A percentile compares a stretch with the other conserved stretches of the same genome.
These are phyloP conservation scores for Naganishia randhawae DNA, from an alignment of 768 basidiomycete genomes.

Conservation along the genomic window DNA sequence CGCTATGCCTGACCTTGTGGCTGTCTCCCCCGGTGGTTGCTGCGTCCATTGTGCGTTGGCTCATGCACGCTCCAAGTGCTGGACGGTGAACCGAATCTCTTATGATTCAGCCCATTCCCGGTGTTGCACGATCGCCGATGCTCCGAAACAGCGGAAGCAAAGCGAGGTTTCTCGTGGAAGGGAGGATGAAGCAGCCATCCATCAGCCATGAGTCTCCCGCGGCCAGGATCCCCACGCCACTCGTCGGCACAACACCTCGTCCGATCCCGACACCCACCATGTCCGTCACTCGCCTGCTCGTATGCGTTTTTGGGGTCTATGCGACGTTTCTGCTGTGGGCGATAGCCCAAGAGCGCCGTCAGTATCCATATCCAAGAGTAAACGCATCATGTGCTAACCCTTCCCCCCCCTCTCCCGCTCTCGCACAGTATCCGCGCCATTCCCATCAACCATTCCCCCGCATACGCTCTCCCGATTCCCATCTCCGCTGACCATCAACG, in stretches of 20 bases:
- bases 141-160: too few relatives aligned
- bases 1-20: not conserved
- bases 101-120: too few relatives aligned
- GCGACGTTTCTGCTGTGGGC: slow-evolving; percentile 90
- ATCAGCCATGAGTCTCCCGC: too few relatives aligned
- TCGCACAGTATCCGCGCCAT: slow-evolving; percentile 43
- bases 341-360: slow-evolving; percentile 90
- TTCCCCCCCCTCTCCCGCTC: not conserved
- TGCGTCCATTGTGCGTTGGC: not conserved
- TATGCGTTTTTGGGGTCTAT: slow-evolving; percentile 85
- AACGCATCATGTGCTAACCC: too few relatives aligned
- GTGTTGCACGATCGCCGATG: too few relatives aligned
- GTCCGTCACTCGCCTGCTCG: slow-evolving; percentile 52
- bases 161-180: too few relatives aligned
- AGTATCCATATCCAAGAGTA: slow-evolving; percentile 29
- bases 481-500: slow-evolving; percentile 46
- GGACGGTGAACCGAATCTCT: too few relatives aligned
- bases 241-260: too few relatives aligned
- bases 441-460: slow-evolving; percentile 34
- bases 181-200: not conserved
- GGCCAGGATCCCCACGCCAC: too few relatives aligned
- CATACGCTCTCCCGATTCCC: slow-evolving; percentile 38
- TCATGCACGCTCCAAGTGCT: too few relatives aligned
- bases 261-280: not conserved
- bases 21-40: not conserved